Evolutionary conservation across 2,329 filamentous ascomycete species (phyloP), one percentile per base, ranked within the genome.

Genomic region (Dactylellina drechsleri): DNA sequence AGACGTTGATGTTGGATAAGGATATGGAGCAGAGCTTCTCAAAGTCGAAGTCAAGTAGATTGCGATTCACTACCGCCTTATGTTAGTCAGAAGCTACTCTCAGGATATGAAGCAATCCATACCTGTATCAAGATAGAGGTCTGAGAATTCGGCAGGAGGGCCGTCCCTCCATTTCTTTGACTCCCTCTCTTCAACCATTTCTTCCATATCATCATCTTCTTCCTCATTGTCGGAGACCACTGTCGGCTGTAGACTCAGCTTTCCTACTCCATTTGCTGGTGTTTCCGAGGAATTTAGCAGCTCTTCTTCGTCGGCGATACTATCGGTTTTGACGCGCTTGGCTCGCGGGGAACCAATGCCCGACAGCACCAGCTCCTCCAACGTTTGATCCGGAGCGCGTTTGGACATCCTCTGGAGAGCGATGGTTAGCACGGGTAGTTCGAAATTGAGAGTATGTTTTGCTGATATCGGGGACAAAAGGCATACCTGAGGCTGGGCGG

Each of bases 21-120:
- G 92, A 96, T 78, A 99, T 87, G 23, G 94, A 98, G 84, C 95
- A 99, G 12, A 97, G 88, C 85, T 99, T 99, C 82, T 99, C 95
- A 81, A 99, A 99, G 83, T 99, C 95, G 81, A 98, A 98, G 83
- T 99, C 95, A 67, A 98, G 89, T 54, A 97, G 90, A 80, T 90
- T 89, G 80, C 95, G 92, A 70, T 74, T 74, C 52, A 57, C 78
- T 78, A 67, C 26, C 15, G 13, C 12, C 2, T 47, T 18, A 36
- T 36, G 40, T 76, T 58, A 76, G 73, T 40, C 26, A 5, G 15
- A 18, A 1, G 7, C 26, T 52, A 7, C 15, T 31, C 31, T 13
- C 36, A 28, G 15, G 16, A 16, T 58, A 50, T 18, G 20, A 36
- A 16, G 41, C n/a, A 31, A 47, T 57, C 28, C 58, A 77, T 77